These are phyloP conservation scores for Hemileia vastatrix DNA, from an alignment of 1,284 basidiomycete species.

Conservation along the genomic window DNA sequence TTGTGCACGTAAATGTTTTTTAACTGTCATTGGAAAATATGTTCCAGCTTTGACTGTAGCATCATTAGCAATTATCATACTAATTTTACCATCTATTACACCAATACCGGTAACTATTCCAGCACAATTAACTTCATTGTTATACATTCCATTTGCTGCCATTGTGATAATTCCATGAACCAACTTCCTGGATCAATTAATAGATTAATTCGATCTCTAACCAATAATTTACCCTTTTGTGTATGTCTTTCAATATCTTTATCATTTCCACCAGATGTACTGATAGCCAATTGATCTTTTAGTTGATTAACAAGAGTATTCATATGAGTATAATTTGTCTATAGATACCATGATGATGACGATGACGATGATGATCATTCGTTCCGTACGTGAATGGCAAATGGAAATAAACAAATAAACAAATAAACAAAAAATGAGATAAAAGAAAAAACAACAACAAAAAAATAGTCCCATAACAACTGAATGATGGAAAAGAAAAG, in stretches of 20 bases:
- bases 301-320: too few relatives aligned
- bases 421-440: too few relatives aligned
- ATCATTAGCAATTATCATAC: constrained; percentile 84
- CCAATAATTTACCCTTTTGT: constrained; percentile 71
- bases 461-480: too few relatives aligned
- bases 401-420: too few relatives aligned
- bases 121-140: constrained; percentile 64
- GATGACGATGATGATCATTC: too few relatives aligned
- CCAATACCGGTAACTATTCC: constrained; percentile 85
- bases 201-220: constrained; percentile 57
- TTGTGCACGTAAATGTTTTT: constrained; percentile 90
- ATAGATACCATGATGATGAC: too few relatives aligned
- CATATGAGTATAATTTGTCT: too few relatives aligned
- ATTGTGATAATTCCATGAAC: constrained; percentile 79
- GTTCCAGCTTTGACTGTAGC: constrained; percentile 87
- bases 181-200: constrained; percentile 77
- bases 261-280: constrained; percentile 48
- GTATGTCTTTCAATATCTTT: constrained; percentile 68
- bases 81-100: constrained; percentile 55
- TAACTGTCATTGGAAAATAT: constrained; percentile 89
- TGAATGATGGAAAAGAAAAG: too few relatives aligned
- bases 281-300: too few relatives aligned
- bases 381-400: too few relatives aligned
- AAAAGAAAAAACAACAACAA: too few relatives aligned
- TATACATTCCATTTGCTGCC: constrained; percentile 79